Base-by-base conservation (phyloP, 2,329 filamentous ascomycete species). In the Camillea tinctor region DNA sequence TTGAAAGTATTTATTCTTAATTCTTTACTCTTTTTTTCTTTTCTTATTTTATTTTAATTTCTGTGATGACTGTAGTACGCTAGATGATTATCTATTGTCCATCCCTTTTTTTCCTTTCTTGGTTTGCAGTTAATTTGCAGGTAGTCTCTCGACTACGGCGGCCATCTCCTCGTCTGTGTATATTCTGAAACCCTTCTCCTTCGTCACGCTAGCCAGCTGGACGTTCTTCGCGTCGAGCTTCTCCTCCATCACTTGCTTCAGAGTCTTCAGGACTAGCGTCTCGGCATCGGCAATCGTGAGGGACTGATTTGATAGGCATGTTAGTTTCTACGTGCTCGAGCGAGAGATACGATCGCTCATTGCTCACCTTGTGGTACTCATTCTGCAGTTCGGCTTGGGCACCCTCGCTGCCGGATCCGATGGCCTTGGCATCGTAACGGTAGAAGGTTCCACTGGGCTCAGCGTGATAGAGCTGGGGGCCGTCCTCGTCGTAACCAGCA, bases 171-270 rank as follows among this genome's bases (percentile, higher is more conserved):
- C 92, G 72, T 99, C 95, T 60, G 89, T 90, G 83, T 99, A 99
- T 87, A 99, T 97, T 81, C 92, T 90, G 85, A 99, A 99, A 59
- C 95, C 95, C 80, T 91, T 94, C 68, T 97, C 94, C 84, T 93
- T 96, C 64, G 95, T 99, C 60, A 99, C 95, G 74, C 94, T 98
- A 57, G 95, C 95, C 69, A 99, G 79, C 82, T 99, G 95, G 67
- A 99, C 95, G 74, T 99, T 99, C 87, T 99, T 99, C 66, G 93
- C 86, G 76, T 99, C 95, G 62, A 99, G 84, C 83, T 99, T 99
- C 87, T 99, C 95, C 81, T 99, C 95, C 95, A 99, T 99, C 69
- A 99, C 95, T 81, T 99, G 95, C 85, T 98, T 99, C 76, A 99
- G 79, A 44, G 95, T 99, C 87, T 98, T 98, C 73, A 99, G 83